Evolutionary conservation across 306 rosid species (phyloP).

Genomic region (Ziziphus jujuba): DNA sequence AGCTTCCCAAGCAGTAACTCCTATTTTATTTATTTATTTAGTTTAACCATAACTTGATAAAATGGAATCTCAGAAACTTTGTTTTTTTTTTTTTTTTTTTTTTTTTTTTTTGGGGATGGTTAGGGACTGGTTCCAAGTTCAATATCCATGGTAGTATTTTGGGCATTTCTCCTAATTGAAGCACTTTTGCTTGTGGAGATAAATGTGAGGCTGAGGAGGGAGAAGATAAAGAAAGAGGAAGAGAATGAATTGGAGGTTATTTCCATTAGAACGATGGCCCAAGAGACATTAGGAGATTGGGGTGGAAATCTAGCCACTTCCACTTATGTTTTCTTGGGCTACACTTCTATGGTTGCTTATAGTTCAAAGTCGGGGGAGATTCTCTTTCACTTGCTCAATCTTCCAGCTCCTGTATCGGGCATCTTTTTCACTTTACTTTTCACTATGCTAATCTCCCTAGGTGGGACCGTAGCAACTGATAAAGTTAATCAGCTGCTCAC

Average conservation of each 20-base stretch:
- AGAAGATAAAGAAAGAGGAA: constrained; percentile 30
- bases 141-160: constrained; percentile 49
- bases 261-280: constrained; percentile 76
- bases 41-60: neutral
- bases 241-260: constrained; percentile 51
- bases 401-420: constrained; percentile 61
- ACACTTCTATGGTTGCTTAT: constrained; percentile 63
- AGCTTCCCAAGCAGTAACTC: constrained; percentile 61
- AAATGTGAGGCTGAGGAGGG: constrained; percentile 56
- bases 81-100: neutral
- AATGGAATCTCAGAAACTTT: neutral
- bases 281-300: constrained; percentile 67
- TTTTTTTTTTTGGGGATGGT: constrained; percentile 3
- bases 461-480: constrained; percentile 60
- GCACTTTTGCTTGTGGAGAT: constrained; percentile 65
- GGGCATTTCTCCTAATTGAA: constrained; percentile 68
- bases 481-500: constrained; percentile 69
- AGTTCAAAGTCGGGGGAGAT: constrained; percentile 70
- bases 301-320: constrained; percentile 60
- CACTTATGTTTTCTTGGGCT: constrained; percentile 60
- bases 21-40: neutral
- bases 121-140: constrained; percentile 80
- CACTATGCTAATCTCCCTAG: constrained; percentile 52
- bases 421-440: constrained; percentile 54
- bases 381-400: constrained; percentile 50